Base-by-base conservation (phyloP, 208 protist genomes). In the Leishmania martiniquensis region DNA sequence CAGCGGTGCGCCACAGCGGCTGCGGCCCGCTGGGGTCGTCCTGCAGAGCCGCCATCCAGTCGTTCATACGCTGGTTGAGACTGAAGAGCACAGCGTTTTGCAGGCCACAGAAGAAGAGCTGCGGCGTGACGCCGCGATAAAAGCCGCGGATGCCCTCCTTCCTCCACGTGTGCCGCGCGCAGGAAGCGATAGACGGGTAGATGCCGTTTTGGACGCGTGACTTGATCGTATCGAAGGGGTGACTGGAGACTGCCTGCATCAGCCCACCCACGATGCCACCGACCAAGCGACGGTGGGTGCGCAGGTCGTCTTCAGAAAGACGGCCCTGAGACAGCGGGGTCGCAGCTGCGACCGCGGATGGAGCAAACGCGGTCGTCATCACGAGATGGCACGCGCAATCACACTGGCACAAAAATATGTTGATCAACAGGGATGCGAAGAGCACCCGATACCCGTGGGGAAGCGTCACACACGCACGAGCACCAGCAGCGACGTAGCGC, bases 171-270 rank as follows among this genome's bases (percentile, higher is more conserved):
- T 78, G 45, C 45, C 69, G 68, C 47, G 80, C 79, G 72, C 87
- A 93, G 49, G 78, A 84, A 6, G 77, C 76, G 45, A 91, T 81
- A 62, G 73, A 86, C 2, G 88, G 87, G 67, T 87, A 91, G 59
- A 93, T 65, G 39, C 91, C 89, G 66, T 85, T 82, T 74, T 95
- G 91, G 54, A 95, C 78, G 15, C 89, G 88, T 32, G 85, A 87
- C 74, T 95, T 95, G 65, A 95, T 83, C 13, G 89, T 93, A 62
- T 95, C 91, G 59, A 95, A 86, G 4, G 91, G 91, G 78, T 95
- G 87, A 67, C 87, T 90, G n/a, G 73, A 81, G 51, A 77, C 75
- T 2, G 91, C 91, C 85, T 92, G 91, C 78, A 93, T 68, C 42
- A 93, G 79, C 7, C 91, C 91, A 39, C 89, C 87, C 1, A 92